Conservation (phyloP, 495 filamentous ascomycete genomes). For the Hypoxylon lenormandii region DNA sequence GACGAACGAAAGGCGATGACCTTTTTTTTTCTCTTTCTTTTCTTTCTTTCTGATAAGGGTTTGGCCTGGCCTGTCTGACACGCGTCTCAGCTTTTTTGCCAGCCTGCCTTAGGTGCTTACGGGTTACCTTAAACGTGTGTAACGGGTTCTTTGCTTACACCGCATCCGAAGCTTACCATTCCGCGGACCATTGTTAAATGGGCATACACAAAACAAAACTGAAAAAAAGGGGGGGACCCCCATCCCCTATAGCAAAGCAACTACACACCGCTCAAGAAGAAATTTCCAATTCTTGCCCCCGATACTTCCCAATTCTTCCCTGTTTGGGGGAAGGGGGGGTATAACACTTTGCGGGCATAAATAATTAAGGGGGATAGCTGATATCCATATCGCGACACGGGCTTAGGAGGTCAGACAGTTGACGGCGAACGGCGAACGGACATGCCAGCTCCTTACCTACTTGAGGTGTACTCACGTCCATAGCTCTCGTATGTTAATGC, state of each 20-base stretch:
- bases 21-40: no score
- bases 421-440: background rate
- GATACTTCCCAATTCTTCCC: conserved; percentile 1
- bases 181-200: conserved; percentile 9
- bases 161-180: conserved; percentile 15
- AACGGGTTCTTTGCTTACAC: conserved; percentile 39
- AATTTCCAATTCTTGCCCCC: background rate
- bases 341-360: conserved; percentile 23
- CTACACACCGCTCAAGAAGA: background rate
- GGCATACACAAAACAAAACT: background rate
- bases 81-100: conserved; percentile 32
- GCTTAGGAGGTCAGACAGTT: conserved; percentile 22
- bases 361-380: no score
- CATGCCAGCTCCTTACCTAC: conserved; percentile 14
- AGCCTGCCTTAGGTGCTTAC: conserved; percentile 25
- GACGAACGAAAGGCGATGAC: conserved; percentile 14
- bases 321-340: conserved; percentile 9
- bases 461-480: background rate
- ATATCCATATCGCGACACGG: conserved; percentile 8
- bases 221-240: background rate
- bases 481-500: conserved; percentile 4
- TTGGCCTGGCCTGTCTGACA: conserved; percentile 29
- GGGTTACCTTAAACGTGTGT: conserved; percentile 30
- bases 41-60: conserved; percentile 16
- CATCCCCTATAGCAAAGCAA: background rate